Evolutionary conservation across 176 grass and related monocot genomes (phyloP).

Genomic region (Oryza longistaminata): DNA sequence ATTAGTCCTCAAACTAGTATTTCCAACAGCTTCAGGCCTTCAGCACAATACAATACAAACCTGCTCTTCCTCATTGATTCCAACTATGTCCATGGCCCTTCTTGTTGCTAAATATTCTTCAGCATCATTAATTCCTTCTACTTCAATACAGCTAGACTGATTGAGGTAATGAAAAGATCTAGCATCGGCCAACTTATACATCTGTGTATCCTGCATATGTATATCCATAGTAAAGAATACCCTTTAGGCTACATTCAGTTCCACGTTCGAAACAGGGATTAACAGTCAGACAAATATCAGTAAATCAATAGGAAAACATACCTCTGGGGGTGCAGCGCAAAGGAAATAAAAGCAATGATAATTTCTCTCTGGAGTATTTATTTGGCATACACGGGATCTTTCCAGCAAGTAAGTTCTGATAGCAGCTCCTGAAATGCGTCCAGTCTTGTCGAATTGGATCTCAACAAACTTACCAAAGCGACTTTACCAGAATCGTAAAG

Average conservation of each 20-base stretch:
- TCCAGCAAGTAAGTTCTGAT: conserved; percentile 99
- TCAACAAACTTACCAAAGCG: conserved; percentile 99
- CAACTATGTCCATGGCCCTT: conserved; percentile 99
- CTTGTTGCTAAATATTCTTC: conserved; percentile 97
- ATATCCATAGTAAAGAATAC: conserved; percentile 11
- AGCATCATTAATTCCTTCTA: conserved; percentile 91
- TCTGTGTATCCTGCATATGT: conserved; percentile 63
- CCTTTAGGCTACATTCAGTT: conserved; percentile 20
- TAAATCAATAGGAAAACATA: conserved; percentile 39
- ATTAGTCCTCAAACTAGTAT: conserved; percentile 30
- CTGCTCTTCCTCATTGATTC: conserved; percentile 96
- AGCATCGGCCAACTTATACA: conserved; percentile 75
- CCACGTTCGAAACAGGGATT: not conserved
- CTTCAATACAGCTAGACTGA: conserved; percentile 92
- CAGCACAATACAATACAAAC: conserved; percentile 39
- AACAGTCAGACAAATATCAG: conserved; percentile 11
- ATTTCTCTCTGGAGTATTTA: conserved; percentile 96
- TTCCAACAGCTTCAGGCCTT: conserved; percentile 37
- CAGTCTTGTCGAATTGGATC: conserved; percentile 99
- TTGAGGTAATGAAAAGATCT: conserved; percentile 94
- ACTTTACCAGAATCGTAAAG: conserved; percentile 51
- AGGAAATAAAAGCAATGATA: conserved; percentile 99
- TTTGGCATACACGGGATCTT: conserved; percentile 99
- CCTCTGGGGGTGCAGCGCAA: conserved; percentile 85
- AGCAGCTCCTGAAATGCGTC: conserved; percentile 93